These are phyloP conservation scores for Aspergillus uvarum DNA, from an alignment of 2,329 filamentous ascomycete genomes.

Conservation along the genomic window DNA sequence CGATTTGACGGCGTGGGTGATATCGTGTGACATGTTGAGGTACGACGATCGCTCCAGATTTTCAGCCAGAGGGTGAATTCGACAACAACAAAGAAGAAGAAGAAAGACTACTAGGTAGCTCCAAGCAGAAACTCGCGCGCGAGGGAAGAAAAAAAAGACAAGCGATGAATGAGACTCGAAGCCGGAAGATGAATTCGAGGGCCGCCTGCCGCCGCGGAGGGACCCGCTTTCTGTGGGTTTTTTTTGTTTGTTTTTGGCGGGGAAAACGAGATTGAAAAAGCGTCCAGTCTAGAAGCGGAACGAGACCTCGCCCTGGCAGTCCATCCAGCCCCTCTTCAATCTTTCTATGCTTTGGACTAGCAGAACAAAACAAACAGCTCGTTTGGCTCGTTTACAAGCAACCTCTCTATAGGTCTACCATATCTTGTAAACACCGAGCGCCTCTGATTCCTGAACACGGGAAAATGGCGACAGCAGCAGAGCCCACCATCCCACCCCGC, in stretches of 20 bases:
- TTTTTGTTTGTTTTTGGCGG: constrained; percentile 1
- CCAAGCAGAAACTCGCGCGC: not conserved
- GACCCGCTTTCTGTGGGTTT: not conserved
- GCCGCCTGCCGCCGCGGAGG: too few species aligned
- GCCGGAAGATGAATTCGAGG: not conserved
- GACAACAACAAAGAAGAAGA: not conserved
- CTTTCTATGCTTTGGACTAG: not conserved
- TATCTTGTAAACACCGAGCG: too few species aligned
- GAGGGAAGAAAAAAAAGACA: not conserved
- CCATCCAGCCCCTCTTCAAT: too few species aligned
- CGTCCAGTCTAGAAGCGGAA: not conserved
- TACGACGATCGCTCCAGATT: not conserved
- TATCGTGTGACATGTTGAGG: not conserved
- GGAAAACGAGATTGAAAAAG: not conserved
- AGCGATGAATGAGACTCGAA: not conserved
- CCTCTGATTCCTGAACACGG: too few species aligned
- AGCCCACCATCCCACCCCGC: constrained; percentile 21
- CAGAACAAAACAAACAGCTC: not conserved
- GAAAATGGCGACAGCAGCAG: constrained; percentile 12
- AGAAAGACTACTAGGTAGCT: not conserved
- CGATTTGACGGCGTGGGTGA: not conserved
- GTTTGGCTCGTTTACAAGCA: too few species aligned
- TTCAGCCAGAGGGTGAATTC: not conserved
- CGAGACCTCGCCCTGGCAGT: not conserved
- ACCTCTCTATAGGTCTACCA: too few species aligned